phyloP scores from a whole-genome alignment of 2,329 filamentous ascomycete species.

The Remersonia thermophila region DNA sequence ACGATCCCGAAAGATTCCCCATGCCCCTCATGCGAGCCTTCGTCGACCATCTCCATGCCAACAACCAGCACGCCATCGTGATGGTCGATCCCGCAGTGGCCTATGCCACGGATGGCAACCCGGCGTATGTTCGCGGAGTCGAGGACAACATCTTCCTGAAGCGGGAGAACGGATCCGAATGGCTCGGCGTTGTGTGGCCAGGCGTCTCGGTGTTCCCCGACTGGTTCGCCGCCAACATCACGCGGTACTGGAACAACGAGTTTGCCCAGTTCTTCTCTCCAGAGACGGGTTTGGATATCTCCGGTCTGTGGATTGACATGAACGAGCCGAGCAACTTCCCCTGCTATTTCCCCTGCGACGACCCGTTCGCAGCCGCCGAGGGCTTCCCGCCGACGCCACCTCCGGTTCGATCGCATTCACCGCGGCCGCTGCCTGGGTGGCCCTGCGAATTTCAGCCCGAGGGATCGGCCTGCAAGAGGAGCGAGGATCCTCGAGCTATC shows the following conservation, averaged over 20 bases:
- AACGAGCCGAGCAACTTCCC: conserved; percentile 39
- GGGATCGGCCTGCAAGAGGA: conserved; percentile 25
- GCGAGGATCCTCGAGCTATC: conserved; percentile 8
- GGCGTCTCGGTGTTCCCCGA: conserved; percentile 62
- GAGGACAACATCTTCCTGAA: conserved; percentile 34
- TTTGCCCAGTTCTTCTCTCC: conserved; percentile 53
- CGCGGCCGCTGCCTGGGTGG: conserved; percentile 56
- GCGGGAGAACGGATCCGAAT: conserved; percentile 42
- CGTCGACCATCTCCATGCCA: conserved; percentile 51
- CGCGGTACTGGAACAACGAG: conserved; percentile 58
- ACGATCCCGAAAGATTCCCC: conserved; percentile 52
- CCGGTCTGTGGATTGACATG: conserved; percentile 69
- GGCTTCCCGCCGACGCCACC: conserved; percentile 50
- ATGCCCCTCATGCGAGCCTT: conserved; percentile 50
- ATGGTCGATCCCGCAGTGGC: conserved; percentile 64
- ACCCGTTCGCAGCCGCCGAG: conserved; percentile 28
- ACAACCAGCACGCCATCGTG: conserved; percentile 58
- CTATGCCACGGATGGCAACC: conserved; percentile 31
- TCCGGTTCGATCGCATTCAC: conserved; percentile 44
- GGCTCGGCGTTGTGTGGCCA: conserved; percentile 63
- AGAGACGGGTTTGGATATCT: conserved; percentile 57
- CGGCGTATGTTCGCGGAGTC: conserved; percentile 28
- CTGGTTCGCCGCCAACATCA: conserved; percentile 57
- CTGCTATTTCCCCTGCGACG: conserved; percentile 42
- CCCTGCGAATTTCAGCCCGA: conserved; percentile 53